Percentiles rank a stretch among this genome's conserved stretches.
Evolutionary conservation across 192 early-diverging fungal species (phyloP).

Genomic region (Linderina pennispora): DNA sequence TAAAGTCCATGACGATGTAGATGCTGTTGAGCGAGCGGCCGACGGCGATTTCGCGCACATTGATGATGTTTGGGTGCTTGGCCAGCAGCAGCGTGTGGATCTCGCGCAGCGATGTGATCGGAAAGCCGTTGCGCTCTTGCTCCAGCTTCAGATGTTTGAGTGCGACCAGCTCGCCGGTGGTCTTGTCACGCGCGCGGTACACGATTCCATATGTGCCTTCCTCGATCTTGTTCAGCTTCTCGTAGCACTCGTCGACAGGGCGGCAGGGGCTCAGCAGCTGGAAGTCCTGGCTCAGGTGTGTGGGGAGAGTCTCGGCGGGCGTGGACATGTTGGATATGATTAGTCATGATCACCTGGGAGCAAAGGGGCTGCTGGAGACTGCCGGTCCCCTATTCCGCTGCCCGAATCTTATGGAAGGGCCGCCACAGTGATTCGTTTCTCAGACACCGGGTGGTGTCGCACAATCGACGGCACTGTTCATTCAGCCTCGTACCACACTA

Average conservation of each 20-base stretch:
- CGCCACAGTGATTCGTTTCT: too few species aligned
- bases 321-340: too few species aligned
- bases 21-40: conserved; percentile 58
- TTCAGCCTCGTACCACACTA: too few species aligned
- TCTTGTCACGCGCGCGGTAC: conserved; percentile 78
- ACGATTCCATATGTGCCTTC: conserved; percentile 97
- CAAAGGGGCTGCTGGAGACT: too few species aligned
- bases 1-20: conserved; percentile 97
- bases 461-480: too few species aligned
- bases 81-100: conserved; percentile 66
- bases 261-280: conserved; percentile 21
- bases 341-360: too few species aligned
- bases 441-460: too few species aligned
- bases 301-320: conserved; percentile 12
- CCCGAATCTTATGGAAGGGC: too few species aligned
- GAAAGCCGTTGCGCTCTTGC: conserved; percentile 75
- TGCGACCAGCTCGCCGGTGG: conserved; percentile 74
- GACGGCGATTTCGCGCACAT: conserved; percentile 72
- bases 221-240: conserved; percentile 92
- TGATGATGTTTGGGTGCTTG: conserved; percentile 81
- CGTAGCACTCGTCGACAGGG: conserved; percentile 55
- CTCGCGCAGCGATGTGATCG: conserved; percentile 71
- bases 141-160: conserved; percentile 73
- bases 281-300: conserved; percentile 9
- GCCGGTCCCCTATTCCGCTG: too few species aligned